Percentiles rank a stretch among this genome's conserved stretches.
Conservation (phyloP, 139 green algal genomes). For the Auxenochlorella pyrenoidosa region DNA sequence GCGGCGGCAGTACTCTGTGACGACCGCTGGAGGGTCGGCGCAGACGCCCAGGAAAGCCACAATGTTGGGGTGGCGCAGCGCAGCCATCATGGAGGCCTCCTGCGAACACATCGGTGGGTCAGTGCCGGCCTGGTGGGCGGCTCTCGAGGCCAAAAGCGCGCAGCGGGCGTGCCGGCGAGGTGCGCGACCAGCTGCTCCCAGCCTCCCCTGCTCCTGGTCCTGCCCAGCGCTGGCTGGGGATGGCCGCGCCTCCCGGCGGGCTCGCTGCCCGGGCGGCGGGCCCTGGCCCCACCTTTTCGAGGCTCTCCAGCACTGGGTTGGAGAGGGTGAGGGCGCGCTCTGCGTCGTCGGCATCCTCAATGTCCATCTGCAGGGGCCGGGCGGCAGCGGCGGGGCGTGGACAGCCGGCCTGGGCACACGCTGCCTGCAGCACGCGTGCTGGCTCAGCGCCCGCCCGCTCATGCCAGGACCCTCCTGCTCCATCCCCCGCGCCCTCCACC, state of each 20-base stretch:
- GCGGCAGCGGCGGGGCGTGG: conserved; percentile 25
- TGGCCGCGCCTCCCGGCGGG: too few species aligned
- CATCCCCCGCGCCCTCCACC: too few species aligned
- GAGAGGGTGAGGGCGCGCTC: conserved; percentile 33
- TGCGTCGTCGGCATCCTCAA: conserved; percentile 40
- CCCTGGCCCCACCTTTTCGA: conserved; percentile 22
- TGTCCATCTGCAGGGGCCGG: conserved; percentile 38
- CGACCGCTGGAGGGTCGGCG: conserved; percentile 36
- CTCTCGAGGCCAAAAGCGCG: too few species aligned
- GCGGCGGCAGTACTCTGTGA: conserved; percentile 68
- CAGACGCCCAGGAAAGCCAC: conserved; percentile 74
- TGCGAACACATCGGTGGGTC: neutral
- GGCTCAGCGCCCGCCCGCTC: neutral
- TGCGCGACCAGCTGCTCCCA: too few species aligned
- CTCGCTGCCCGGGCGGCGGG: too few species aligned
- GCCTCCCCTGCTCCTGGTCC: too few species aligned
- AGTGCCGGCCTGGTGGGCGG: too few species aligned
- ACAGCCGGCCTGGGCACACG: neutral
- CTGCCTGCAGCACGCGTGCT: neutral
- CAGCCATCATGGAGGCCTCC: conserved; percentile 14
- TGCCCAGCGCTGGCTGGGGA: too few species aligned
- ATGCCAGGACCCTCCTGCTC: too few species aligned
- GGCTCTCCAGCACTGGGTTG: conserved; percentile 25
- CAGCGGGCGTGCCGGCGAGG: too few species aligned
- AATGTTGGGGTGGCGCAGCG: conserved; percentile 64